These are phyloP conservation scores for Oryza meyeriana DNA, from an alignment of 176 grass and related monocot species.

Conservation along the genomic window DNA sequence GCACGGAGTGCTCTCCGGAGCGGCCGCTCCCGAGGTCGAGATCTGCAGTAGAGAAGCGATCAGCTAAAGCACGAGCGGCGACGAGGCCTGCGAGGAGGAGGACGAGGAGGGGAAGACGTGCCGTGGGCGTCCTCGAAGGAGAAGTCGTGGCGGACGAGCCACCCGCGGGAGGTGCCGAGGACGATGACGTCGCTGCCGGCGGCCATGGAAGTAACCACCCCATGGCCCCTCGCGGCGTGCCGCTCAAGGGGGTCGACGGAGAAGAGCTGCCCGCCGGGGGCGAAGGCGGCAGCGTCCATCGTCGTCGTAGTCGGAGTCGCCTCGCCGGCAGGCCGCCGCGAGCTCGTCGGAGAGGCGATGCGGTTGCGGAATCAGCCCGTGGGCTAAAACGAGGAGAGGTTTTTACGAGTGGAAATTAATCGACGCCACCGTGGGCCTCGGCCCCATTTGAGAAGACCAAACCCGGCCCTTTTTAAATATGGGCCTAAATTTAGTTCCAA, in stretches of 20 bases:
- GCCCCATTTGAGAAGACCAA: not conserved
- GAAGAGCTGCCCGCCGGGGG: conserved; percentile 51
- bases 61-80: not conserved
- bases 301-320: conserved; percentile 17
- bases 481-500: too few relatives aligned
- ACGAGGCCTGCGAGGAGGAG: not conserved
- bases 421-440: not conserved
- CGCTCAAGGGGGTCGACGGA: conserved; percentile 81
- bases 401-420: not conserved
- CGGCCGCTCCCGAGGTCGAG: conserved; percentile 75
- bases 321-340: not conserved
- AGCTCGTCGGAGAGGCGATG: not conserved
- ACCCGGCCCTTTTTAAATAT: too few relatives aligned
- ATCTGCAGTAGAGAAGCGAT: conserved; percentile 40
- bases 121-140: conserved; percentile 63
- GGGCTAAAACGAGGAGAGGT: not conserved
- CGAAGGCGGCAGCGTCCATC: conserved; percentile 27
- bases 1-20: conserved; percentile 74
- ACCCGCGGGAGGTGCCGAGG: conserved; percentile 85
- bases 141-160: conserved; percentile 93
- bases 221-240: conserved; percentile 75
- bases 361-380: not conserved
- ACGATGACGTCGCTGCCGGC: conserved; percentile 93
- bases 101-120: too few relatives aligned
- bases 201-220: conserved; percentile 79